Base-by-base conservation (phyloP, 2,329 filamentous ascomycete genomes). In the Aspergillus cejpii region DNA sequence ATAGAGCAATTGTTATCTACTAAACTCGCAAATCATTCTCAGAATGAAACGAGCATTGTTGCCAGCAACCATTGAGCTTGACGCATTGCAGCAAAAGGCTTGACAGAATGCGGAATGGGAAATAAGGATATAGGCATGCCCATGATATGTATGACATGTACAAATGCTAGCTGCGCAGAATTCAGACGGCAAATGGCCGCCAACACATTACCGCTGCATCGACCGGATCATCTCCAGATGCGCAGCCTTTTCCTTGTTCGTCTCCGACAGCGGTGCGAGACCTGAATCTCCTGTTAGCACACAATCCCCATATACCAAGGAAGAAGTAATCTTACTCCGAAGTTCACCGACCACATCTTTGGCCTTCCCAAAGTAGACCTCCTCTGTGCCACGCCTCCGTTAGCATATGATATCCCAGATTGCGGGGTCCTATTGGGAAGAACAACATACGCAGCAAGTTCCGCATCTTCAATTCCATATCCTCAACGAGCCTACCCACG, bases 391-490 rank as follows among this genome's bases (percentile, higher is more conserved):
- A 40, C 17, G 17, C 2, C 26, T n/a, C 37, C 6, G 42, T 59
- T 50, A 55, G 60, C 51, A 51, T 37, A 23, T 34, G 43, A n/a
- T 8, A n/a, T 11, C 11, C 23, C 15, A 31, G 2, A 2, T 28
- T 28, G n/a, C 37, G 6, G 27, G 4, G 5, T 10, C 11, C 14
- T 33, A 4, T 14, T 11, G 26, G 29, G 20, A 39, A 14, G 8
- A 17, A 26, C 39, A 29, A 64, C 71, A 51, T 67, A 76, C 74
- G 91, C 66, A 98, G 74, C 68, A 97, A 69, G 69, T 98, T 98
- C 54, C 92, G 81, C 92, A 98, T 97, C 78, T 96, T 95, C 66
- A 96, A 81, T 74, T 98, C 92, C 92, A 98, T 97, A 68, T 98
- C 92, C 75, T 98, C 92, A 41, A 98, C 90, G 63, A 98, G 77